Percentiles rank a stretch among this genome's conserved stretches.
Evolutionary conservation across 2,329 filamentous ascomycete species (phyloP).

Genomic region (Xylaria sp.): DNA sequence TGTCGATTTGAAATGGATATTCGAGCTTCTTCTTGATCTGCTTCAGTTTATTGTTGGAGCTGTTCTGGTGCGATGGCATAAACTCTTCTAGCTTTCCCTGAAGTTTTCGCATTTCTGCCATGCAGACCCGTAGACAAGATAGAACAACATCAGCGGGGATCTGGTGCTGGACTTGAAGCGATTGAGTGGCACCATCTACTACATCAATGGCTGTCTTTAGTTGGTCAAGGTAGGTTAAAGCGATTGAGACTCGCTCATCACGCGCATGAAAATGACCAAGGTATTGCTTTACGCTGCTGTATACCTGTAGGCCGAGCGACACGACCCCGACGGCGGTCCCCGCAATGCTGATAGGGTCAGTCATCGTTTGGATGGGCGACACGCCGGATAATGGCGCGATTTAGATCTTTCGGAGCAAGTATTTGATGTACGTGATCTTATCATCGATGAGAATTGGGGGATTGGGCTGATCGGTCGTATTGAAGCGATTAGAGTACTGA

Average conservation of each 20-base stretch:
- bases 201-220: conserved; percentile 10
- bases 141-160: conserved; percentile 10
- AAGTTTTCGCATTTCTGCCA: conserved; percentile 18
- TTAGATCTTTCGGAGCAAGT: neutral
- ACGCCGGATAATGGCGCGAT: neutral
- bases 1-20: conserved; percentile 2
- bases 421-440: neutral
- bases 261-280: conserved; percentile 24
- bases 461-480: too few species aligned
- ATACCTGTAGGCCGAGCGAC: conserved; percentile 35
- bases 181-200: conserved; percentile 17
- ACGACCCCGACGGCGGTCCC: neutral
- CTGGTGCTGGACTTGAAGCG: conserved; percentile 11
- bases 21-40: conserved; percentile 26
- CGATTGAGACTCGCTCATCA: conserved; percentile 19
- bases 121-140: conserved; percentile 14
- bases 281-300: conserved; percentile 30
- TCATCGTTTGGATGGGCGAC: conserved; percentile 18
- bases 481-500: too few species aligned
- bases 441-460: neutral
- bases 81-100: conserved; percentile 17
- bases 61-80: neutral
- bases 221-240: conserved; percentile 13
- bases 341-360: too few species aligned
- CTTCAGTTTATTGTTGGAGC: conserved; percentile 28